Conservation (phyloP, 768 basidiomycete genomes). For the Auriscalpium microsporum region DNA sequence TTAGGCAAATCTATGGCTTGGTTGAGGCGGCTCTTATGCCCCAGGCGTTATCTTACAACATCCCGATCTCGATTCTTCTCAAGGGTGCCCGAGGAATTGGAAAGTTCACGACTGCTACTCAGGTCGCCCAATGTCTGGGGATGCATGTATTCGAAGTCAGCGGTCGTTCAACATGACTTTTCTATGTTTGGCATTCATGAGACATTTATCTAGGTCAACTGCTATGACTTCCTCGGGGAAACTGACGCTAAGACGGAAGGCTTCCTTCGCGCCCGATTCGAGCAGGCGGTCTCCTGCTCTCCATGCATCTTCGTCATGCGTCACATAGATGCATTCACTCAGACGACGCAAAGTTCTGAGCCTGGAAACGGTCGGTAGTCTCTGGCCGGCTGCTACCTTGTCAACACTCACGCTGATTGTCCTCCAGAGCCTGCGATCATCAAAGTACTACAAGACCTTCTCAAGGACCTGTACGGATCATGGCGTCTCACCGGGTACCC, state of each 20-base stretch:
- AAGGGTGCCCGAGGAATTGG: conserved; percentile 77
- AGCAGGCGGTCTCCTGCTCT: conserved; percentile 66
- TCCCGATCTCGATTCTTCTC: conserved; percentile 65
- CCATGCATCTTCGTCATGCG: conserved; percentile 81
- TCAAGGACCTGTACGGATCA: conserved; percentile 43
- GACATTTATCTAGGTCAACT: conserved; percentile 55
- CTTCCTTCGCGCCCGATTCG: conserved; percentile 61
- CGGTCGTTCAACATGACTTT: too few relatives aligned
- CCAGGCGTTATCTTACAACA: conserved; percentile 47
- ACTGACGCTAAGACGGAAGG: conserved; percentile 69
- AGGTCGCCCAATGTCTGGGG: conserved; percentile 55
- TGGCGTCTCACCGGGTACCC: conserved; percentile 63
- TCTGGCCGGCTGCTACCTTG: background rate
- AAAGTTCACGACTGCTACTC: conserved; percentile 57
- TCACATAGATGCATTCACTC: conserved; percentile 71
- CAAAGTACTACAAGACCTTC: conserved; percentile 52
- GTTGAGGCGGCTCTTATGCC: conserved; percentile 50
- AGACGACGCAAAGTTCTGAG: conserved; percentile 57
- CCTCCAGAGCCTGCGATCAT: conserved; percentile 49
- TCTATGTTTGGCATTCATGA: background rate
- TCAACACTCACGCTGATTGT: background rate
- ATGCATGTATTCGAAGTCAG: conserved; percentile 73
- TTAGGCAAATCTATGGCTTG: conserved; percentile 45
- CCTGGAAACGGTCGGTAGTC: conserved; percentile 45
- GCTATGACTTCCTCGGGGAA: conserved; percentile 77